A percentile compares a stretch with the other conserved stretches of the same genome.
Evolutionary conservation across 306 rosid species (phyloP).

Genomic region (Cicer arietinum): DNA sequence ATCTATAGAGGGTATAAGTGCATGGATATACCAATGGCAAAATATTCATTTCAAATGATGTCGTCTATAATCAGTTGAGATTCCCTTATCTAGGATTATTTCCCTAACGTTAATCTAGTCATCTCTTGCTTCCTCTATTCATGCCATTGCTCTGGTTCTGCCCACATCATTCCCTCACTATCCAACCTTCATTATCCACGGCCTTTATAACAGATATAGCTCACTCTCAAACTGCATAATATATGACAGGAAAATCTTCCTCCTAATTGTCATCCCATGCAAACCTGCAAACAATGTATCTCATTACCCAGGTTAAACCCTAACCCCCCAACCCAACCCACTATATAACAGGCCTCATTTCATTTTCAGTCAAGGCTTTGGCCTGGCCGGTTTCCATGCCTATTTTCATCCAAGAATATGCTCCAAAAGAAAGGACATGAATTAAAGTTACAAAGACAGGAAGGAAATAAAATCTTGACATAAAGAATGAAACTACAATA

Average conservation of each 20-base stretch:
- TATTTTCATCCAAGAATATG: constrained; percentile 22
- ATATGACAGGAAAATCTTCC: too few species aligned
- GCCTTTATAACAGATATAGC: too few species aligned
- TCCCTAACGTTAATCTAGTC: not conserved
- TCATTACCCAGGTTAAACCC: not conserved
- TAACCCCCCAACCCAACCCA: not conserved
- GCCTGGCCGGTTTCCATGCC: not conserved
- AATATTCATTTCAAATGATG: too few species aligned
- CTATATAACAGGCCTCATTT: not conserved
- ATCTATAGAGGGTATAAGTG: too few species aligned
- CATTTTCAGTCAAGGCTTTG: not conserved
- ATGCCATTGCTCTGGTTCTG: too few species aligned
- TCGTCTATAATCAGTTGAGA: too few species aligned
- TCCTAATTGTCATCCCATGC: not conserved
- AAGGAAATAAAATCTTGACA: constrained; percentile 25
- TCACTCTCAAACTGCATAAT: too few species aligned
- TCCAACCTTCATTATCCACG: too few species aligned
- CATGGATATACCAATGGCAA: too few species aligned
- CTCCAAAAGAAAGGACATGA: constrained; percentile 1
- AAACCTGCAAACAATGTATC: not conserved
- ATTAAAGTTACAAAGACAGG: not conserved
- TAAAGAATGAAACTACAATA: constrained; percentile 19
- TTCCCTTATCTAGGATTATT: too few species aligned
- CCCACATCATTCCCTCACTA: too few species aligned
- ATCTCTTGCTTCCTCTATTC: not conserved